Conservation (phyloP, 192 early-diverging fungal species). For the Backusella tuberculispora region DNA sequence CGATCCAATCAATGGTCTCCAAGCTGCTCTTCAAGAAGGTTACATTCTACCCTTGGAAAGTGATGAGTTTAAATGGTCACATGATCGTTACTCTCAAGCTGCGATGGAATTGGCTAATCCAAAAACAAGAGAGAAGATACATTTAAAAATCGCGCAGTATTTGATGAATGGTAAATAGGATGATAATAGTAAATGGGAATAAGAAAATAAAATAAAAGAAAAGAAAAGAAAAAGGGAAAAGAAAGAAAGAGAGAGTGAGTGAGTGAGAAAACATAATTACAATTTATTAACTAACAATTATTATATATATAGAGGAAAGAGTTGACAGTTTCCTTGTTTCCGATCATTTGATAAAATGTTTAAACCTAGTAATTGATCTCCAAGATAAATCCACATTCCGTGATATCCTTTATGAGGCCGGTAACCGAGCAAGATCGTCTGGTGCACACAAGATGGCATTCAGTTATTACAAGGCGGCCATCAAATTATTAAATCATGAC, state of each 20-base stretch:
- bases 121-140: constrained; percentile 30
- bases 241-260: too few species aligned
- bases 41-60: constrained; percentile 37
- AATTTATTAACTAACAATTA: background rate
- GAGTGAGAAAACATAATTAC: background rate
- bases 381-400: constrained; percentile 23
- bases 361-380: constrained; percentile 11
- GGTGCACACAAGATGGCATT: constrained; percentile 38
- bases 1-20: constrained; percentile 37
- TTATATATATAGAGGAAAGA: constrained; percentile 4
- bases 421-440: constrained; percentile 23
- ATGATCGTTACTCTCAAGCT: constrained; percentile 42
- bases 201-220: background rate
- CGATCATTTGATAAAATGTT: constrained; percentile 38
- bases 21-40: constrained; percentile 39
- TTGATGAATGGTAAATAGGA: constrained; percentile 25
- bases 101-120: constrained; percentile 37
- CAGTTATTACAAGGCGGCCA: constrained; percentile 26
- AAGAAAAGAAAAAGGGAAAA: background rate
- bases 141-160: constrained; percentile 36
- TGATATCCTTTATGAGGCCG: constrained; percentile 29
- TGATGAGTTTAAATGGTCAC: constrained; percentile 40
- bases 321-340: constrained; percentile 28
- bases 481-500: constrained; percentile 4
- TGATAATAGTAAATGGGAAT: background rate